Evolutionary conservation across 345 rosid species (phyloP), one percentile per base, ranked within the genome.

Genomic region (Gossypium longicalyx): DNA sequence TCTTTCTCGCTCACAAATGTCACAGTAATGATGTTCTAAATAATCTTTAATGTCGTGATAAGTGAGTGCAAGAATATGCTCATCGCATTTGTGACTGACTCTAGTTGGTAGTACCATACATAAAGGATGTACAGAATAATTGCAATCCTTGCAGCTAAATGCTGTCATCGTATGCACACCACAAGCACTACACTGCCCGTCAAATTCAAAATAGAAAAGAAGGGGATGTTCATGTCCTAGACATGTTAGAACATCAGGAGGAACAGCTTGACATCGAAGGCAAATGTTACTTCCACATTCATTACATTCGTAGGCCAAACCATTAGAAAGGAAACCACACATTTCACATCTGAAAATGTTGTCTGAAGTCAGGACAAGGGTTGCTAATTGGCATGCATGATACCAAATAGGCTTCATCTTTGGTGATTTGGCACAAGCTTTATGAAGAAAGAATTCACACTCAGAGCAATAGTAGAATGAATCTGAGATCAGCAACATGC

Each of bases 351-450:
- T 19, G 23, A 66, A 66, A 45, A 66, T 2, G 17, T 12, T 0
- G 15, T 12, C 34, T 6, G 51, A 9, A 11, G 8, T 20, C 44
- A 66, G n/a, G 52, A 19, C 1, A 17, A 43, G 11, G 52, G 34
- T 6, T 2, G 4, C 41, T 34, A 5, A 5, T 1, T 1, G 29
- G 11, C 52, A 66, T 0, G 0, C 0, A 66, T 66, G 70, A 44
- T 2, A 2, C 70, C 69, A 65, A 66, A 66, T 10, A 66, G 44
- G 8, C 52, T 66, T 66, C n/a, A 3, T 20, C 52, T 12, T 19
- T 43, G 2, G 11, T 9, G 48, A 67, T 2, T 67, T 8, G 1
- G 20, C 56, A 0, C 71, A 47, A 0, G 9, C 7, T 48, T 47
- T 47, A 3, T 67, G 71, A 47, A 67, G 71, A 3, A 23, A 47